Evolutionary conservation across 352 stramenopile species (phyloP).

Genomic region (Paralagenidium karlingii): DNA sequence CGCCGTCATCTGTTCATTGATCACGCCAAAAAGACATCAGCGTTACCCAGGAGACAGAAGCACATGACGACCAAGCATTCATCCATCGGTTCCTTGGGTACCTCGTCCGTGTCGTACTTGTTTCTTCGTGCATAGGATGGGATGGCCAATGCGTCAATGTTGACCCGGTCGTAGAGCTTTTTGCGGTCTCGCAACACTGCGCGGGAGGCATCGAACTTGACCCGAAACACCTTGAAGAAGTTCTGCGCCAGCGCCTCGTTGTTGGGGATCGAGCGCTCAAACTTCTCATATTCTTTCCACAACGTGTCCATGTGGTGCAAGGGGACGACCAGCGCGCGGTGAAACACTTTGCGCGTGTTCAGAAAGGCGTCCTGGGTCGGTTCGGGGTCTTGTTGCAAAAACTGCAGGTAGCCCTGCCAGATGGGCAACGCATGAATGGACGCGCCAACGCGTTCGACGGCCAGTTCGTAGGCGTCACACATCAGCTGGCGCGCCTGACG

Average conservation of each 20-base stretch:
- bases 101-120: slow-evolving; percentile 3
- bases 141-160: slow-evolving; percentile 53
- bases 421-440: slow-evolving; percentile 67
- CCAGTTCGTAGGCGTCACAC: slow-evolving; percentile 73
- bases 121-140: slow-evolving; percentile 9
- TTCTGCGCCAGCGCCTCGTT: slow-evolving; percentile 78
- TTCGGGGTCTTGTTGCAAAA: slow-evolving; percentile 65
- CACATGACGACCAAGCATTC: neutral
- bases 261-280: slow-evolving; percentile 77
- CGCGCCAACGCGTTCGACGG: slow-evolving; percentile 65
- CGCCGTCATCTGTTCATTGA: slow-evolving; percentile 29
- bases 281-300: slow-evolving; percentile 83
- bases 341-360: slow-evolving; percentile 70
- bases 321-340: slow-evolving; percentile 64
- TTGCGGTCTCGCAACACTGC: slow-evolving; percentile 75
- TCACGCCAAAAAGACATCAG: no score
- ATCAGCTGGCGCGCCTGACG: slow-evolving; percentile 51
- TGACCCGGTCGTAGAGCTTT: slow-evolving; percentile 68
- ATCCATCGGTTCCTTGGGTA: no score
- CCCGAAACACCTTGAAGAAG: slow-evolving; percentile 81
- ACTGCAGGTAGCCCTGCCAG: slow-evolving; percentile 74
- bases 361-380: slow-evolving; percentile 45
- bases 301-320: slow-evolving; percentile 70
- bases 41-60: neutral
- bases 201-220: slow-evolving; percentile 69